These are phyloP conservation scores for Plenodomus tracheiphilus DNA, from an alignment of 2,329 filamentous ascomycete species.

Conservation along the genomic window DNA sequence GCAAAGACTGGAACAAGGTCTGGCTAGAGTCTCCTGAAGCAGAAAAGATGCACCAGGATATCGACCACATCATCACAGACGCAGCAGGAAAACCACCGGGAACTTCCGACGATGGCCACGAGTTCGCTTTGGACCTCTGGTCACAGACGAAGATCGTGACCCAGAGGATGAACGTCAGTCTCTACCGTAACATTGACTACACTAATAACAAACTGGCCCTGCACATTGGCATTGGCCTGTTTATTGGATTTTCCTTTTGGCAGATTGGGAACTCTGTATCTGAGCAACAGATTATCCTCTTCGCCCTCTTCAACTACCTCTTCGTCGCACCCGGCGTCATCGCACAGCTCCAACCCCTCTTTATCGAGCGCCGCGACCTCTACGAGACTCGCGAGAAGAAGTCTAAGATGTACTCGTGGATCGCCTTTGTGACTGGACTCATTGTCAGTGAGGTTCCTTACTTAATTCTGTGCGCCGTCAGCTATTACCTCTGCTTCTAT, in stretches of 20 bases:
- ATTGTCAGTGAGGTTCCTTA: conserved; percentile 72
- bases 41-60: conserved; percentile 38
- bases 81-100: conserved; percentile 44
- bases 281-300: conserved; percentile 49
- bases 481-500: conserved; percentile 69
- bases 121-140: conserved; percentile 33
- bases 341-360: conserved; percentile 48
- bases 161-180: conserved; percentile 22
- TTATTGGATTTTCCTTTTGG: conserved; percentile 35
- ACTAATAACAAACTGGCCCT: conserved; percentile 32
- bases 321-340: conserved; percentile 47
- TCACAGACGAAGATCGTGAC: conserved; percentile 28
- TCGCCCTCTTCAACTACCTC: conserved; percentile 56
- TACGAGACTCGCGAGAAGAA: conserved; percentile 64
- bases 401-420: conserved; percentile 74
- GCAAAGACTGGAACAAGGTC: conserved; percentile 49
- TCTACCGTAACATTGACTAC: conserved; percentile 32
- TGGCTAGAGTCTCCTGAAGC: conserved; percentile 44
- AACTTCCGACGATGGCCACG: conserved; percentile 45
- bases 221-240: conserved; percentile 27
- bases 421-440: conserved; percentile 69
- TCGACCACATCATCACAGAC: conserved; percentile 44
- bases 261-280: conserved; percentile 29
- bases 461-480: conserved; percentile 61
- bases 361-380: conserved; percentile 50